Percentiles rank a stretch among this genome's conserved stretches.
phyloP scores from a whole-genome alignment of 2,329 filamentous ascomycete genomes.

The Aspergillus fructus region DNA sequence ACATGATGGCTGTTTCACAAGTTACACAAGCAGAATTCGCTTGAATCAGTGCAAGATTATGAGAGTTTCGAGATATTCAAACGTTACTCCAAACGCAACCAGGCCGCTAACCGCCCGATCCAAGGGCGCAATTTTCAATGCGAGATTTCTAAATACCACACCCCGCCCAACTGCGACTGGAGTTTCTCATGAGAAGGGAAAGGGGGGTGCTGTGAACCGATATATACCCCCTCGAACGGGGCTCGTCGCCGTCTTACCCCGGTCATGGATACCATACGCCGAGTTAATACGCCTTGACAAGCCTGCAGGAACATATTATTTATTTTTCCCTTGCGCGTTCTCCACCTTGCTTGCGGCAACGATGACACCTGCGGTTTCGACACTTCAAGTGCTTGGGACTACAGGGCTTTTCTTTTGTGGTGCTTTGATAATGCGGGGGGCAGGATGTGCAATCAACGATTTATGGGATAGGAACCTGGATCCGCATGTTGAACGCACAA shows the following conservation, averaged over 20 bases:
- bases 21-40: background rate
- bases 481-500: constrained; percentile 51
- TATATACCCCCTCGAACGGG: constrained; percentile 49
- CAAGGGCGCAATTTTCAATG: background rate
- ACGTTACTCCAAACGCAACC: background rate
- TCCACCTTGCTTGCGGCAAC: constrained; percentile 47
- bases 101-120: background rate
- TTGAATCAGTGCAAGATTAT: background rate
- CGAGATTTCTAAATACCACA: background rate
- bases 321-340: constrained; percentile 54
- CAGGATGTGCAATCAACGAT: constrained; percentile 58
- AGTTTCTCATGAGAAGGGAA: background rate
- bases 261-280: constrained; percentile 55
- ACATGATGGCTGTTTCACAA: background rate
- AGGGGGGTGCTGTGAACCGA: constrained; percentile 23
- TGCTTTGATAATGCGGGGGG: constrained; percentile 52
- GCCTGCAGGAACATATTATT: constrained; percentile 52
- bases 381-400: constrained; percentile 38
- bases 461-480: constrained; percentile 56
- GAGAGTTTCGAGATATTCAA: background rate
- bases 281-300: constrained; percentile 55
- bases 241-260: constrained; percentile 47
- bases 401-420: constrained; percentile 42
- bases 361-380: constrained; percentile 33
- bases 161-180: background rate